Percentiles rank a stretch among this genome's conserved stretches.
These are phyloP conservation scores for Austroboletus novae-zelandiae DNA, from an alignment of 1,284 basidiomycete genomes.

Conservation along the genomic window DNA sequence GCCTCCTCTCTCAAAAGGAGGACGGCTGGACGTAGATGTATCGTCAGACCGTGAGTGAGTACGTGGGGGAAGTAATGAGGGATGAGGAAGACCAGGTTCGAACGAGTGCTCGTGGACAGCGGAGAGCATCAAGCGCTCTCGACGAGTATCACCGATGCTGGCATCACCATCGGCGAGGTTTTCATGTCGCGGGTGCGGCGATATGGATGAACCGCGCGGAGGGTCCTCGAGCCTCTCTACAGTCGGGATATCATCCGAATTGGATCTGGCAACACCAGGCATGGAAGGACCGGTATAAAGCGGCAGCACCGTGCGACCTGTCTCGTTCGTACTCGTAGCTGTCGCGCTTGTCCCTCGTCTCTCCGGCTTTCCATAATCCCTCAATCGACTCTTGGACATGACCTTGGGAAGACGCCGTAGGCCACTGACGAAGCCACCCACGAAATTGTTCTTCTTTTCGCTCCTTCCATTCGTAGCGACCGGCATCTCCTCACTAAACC, in stretches of 20 bases:
- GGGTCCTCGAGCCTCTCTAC: slow-evolving; percentile 30
- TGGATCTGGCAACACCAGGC: slow-evolving; percentile 20
- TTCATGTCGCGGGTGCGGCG: slow-evolving; percentile 16
- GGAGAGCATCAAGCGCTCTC: slow-evolving; percentile 24
- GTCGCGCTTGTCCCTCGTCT: slow-evolving; percentile 16
- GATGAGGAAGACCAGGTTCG: slow-evolving; percentile 16
- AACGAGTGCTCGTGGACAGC: slow-evolving; percentile 27
- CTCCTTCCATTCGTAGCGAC: slow-evolving; percentile 22
- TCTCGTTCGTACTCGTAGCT: slow-evolving; percentile 5
- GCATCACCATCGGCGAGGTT: slow-evolving; percentile 19
- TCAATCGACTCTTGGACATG: slow-evolving; percentile 29
- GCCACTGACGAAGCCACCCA: slow-evolving; percentile 31
- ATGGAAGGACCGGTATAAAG: slow-evolving; percentile 19
- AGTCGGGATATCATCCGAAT: slow-evolving; percentile 31
- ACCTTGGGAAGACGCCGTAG: slow-evolving; percentile 32
- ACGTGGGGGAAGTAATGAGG: slow-evolving; percentile 11
- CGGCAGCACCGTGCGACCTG: slow-evolving; percentile 9
- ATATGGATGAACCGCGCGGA: slow-evolving; percentile 25
- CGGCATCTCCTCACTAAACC: slow-evolving; percentile 24
- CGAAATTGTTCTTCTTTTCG: slow-evolving; percentile 31
- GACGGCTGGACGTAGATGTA: slow-evolving; percentile 26
- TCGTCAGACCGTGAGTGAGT: slow-evolving; percentile 20
- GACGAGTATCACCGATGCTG: slow-evolving; percentile 20
- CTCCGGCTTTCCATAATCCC: slow-evolving; percentile 22
- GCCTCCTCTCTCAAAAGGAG: slow-evolving; percentile 20